These are phyloP conservation scores for Asterochloris sp. DNA, from an alignment of 139 green algal genomes.

Conservation along the genomic window DNA sequence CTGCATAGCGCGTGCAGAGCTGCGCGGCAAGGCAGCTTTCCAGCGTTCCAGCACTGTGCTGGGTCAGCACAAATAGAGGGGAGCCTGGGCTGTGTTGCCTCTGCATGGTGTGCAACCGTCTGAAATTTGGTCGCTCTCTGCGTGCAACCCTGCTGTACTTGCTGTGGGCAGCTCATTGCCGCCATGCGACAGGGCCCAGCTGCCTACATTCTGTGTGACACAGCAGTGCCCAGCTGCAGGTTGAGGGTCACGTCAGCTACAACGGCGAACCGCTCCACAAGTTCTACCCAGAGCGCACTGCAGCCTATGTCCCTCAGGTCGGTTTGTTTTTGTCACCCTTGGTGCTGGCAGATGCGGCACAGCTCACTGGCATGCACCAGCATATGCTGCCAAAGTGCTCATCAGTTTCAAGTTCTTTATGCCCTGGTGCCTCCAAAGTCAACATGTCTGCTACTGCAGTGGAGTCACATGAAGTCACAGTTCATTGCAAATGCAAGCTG, in stretches of 20 bases:
- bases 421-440: neutral
- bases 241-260: conserved; percentile 43
- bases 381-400: neutral
- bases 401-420: neutral
- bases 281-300: conserved; percentile 41
- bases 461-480: neutral
- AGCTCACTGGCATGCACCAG: neutral
- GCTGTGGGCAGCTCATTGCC: neutral
- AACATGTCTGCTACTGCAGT: neutral
- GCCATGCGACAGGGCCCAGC: neutral
- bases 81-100: neutral
- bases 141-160: neutral
- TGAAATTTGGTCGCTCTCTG: neutral
- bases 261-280: conserved; percentile 33
- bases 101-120: neutral
- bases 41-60: neutral
- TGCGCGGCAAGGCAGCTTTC: neutral
- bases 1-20: neutral
- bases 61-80: neutral
- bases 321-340: neutral
- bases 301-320: conserved; percentile 45
- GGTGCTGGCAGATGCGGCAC: neutral
- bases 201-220: neutral
- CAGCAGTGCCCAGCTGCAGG: conserved; percentile 1
- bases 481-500: neutral